A percentile compares a stretch with the other conserved stretches of the same genome.
Evolutionary conservation across 352 stramenopile species (phyloP).

Genomic region (Globisporangium ultimum): DNA sequence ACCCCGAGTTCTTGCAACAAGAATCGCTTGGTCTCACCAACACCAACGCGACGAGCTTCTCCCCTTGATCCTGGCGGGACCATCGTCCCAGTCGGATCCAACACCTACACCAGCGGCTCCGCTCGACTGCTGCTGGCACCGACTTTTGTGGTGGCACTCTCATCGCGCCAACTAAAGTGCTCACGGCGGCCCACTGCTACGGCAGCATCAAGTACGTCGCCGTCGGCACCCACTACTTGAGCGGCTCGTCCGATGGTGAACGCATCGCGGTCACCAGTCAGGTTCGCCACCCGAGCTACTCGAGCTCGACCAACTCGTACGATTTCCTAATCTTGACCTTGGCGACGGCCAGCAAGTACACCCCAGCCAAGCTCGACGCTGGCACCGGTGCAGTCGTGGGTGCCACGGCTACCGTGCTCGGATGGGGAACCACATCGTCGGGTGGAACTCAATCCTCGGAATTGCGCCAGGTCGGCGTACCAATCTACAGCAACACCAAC

Average conservation of each 20-base stretch:
- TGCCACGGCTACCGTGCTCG: slow-evolving; percentile 37
- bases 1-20: slow-evolving; percentile 5
- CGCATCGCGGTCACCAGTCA: no score
- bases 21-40: background rate
- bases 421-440: slow-evolving; percentile 7
- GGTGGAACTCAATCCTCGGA: slow-evolving; percentile 20
- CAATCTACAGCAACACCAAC: slow-evolving; percentile 32
- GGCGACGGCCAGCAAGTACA: no score
- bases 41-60: slow-evolving; percentile 13
- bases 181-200: no score
- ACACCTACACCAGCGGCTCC: no score
- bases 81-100: slow-evolving; percentile 34
- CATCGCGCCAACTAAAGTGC: no score
- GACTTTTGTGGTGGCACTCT: no score
- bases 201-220: slow-evolving; percentile 42
- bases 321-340: slow-evolving; percentile 67
- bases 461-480: slow-evolving; percentile 36
- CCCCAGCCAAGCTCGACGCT: no score
- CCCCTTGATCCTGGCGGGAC: slow-evolving; percentile 40
- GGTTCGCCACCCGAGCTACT: slow-evolving; percentile 62
- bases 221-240: slow-evolving; percentile 52
- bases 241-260: slow-evolving; percentile 34
- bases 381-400: no score
- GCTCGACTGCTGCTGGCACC: no score
- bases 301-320: slow-evolving; percentile 29